Evolutionary conservation across 108 stramenopile genomes (phyloP).

Genomic region (Chaetoceros tenuissimus): DNA sequence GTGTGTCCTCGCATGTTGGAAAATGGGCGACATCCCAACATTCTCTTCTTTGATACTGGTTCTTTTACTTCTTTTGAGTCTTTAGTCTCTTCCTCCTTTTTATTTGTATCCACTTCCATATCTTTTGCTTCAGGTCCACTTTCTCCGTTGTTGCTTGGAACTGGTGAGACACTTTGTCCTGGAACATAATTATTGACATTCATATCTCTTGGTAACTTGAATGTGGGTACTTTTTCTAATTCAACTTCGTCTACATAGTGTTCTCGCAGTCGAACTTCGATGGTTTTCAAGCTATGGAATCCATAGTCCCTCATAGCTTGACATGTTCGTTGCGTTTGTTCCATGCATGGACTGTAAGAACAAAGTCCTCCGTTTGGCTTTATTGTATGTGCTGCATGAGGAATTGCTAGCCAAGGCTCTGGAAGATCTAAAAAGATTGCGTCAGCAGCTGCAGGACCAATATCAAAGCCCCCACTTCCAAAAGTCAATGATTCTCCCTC

Average conservation of each 20-base stretch:
- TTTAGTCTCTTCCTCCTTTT: background rate
- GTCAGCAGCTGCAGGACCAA: conserved; percentile 60
- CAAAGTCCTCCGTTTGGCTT: conserved; percentile 68
- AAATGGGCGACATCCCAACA: conserved; percentile 68
- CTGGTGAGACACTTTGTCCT: background rate
- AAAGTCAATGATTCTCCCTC: conserved; percentile 6
- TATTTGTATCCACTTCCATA: conserved; percentile 7
- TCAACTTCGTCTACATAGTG: conserved; percentile 72
- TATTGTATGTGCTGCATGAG: conserved; percentile 65
- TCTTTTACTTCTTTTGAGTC: conserved; percentile 12
- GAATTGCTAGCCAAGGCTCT: conserved; percentile 90
- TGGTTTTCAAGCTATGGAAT: conserved; percentile 75
- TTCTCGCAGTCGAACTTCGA: conserved; percentile 79
- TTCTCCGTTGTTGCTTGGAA: conserved; percentile 6
- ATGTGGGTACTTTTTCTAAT: conserved; percentile 37
- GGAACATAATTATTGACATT: conserved; percentile 6
- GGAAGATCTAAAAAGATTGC: conserved; percentile 92
- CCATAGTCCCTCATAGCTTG: conserved; percentile 49
- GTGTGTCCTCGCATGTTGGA: conserved; percentile 91
- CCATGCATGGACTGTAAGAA: conserved; percentile 92
- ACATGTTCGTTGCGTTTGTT: conserved; percentile 80
- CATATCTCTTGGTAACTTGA: conserved; percentile 27
- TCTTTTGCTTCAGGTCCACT: conserved; percentile 6
- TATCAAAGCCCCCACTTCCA: conserved; percentile 57
- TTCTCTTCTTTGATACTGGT: conserved; percentile 5